These are phyloP conservation scores for Mucor velutinosus DNA, from an alignment of 371 early-diverging fungal genomes.

Conservation along the genomic window DNA sequence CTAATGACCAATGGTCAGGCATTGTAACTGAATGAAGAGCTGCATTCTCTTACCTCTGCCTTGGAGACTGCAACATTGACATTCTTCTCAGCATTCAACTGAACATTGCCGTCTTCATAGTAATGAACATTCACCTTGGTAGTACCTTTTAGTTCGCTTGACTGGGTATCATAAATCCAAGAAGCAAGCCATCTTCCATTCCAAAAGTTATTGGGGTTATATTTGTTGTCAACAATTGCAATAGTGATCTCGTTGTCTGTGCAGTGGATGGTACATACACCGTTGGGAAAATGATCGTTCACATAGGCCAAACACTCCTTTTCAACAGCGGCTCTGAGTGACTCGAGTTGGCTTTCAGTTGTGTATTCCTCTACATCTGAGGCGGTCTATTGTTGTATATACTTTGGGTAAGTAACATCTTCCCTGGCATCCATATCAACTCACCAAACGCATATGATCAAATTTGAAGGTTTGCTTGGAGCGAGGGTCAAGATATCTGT, in stretches of 20 bases:
- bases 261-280: conserved; percentile 68
- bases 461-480: conserved; percentile 68
- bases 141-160: conserved; percentile 68
- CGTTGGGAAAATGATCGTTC: conserved; percentile 79
- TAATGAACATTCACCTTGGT: conserved; percentile 89
- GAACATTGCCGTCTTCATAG: conserved; percentile 98
- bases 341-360: conserved; percentile 50
- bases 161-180: conserved; percentile 69
- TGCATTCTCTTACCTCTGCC: conserved; percentile 22
- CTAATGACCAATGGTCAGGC: conserved; percentile 25
- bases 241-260: conserved; percentile 58
- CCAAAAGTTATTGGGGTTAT: conserved; percentile 93
- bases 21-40: background rate
- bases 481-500: conserved; percentile 76
- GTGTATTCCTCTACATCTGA: conserved; percentile 61
- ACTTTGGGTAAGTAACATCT: background rate
- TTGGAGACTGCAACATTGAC: conserved; percentile 38
- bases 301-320: conserved; percentile 64
- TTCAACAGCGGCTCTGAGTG: conserved; percentile 67
- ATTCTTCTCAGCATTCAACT: conserved; percentile 79
- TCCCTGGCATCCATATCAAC: background rate
- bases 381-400: conserved; percentile 40
- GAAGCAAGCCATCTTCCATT: conserved; percentile 91
- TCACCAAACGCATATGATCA: conserved; percentile 76
- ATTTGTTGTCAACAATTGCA: conserved; percentile 86